Conservation (phyloP, 2,329 filamentous ascomycete genomes). For the Arachnopeziza araneosa region DNA sequence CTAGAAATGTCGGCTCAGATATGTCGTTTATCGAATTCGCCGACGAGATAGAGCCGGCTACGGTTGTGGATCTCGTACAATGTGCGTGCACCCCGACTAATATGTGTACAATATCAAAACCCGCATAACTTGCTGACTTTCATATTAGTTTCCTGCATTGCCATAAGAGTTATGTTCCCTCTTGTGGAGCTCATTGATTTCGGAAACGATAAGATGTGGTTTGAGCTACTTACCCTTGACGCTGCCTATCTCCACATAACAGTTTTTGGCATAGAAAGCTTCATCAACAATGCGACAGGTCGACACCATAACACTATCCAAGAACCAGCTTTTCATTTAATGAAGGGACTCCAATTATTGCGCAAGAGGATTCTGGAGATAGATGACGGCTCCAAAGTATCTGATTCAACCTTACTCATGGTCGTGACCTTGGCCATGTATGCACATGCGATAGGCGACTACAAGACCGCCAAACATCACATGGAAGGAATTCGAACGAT, state of each 20-base stretch:
- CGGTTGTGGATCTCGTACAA: too few relatives aligned
- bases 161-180: conserved; percentile 30
- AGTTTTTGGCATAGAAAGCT: conserved; percentile 31
- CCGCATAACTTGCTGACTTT: conserved; percentile 8
- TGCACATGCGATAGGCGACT: conserved; percentile 30
- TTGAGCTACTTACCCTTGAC: conserved; percentile 30
- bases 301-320: conserved; percentile 3
- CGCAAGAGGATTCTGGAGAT: conserved; percentile 27
- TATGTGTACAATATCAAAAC: too few relatives aligned
- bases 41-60: conserved; percentile 10
- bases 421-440: conserved; percentile 31
- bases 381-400: conserved; percentile 23
- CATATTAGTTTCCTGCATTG: conserved; percentile 28
- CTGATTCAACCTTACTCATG: conserved; percentile 30
- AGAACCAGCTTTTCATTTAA: conserved; percentile 22
- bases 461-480: conserved; percentile 29
- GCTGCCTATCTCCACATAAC: conserved; percentile 33
- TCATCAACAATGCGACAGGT: conserved; percentile 25
- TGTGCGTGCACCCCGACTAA: too few relatives aligned
- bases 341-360: conserved; percentile 27
- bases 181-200: conserved; percentile 30
- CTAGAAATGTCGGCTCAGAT: conserved; percentile 11
- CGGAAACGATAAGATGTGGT: conserved; percentile 20
- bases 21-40: conserved; percentile 26
- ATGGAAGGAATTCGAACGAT: conserved; percentile 36